Base-by-base conservation (phyloP, 2,329 filamentous ascomycete species). In the Sclerotinia glacialis region DNA sequence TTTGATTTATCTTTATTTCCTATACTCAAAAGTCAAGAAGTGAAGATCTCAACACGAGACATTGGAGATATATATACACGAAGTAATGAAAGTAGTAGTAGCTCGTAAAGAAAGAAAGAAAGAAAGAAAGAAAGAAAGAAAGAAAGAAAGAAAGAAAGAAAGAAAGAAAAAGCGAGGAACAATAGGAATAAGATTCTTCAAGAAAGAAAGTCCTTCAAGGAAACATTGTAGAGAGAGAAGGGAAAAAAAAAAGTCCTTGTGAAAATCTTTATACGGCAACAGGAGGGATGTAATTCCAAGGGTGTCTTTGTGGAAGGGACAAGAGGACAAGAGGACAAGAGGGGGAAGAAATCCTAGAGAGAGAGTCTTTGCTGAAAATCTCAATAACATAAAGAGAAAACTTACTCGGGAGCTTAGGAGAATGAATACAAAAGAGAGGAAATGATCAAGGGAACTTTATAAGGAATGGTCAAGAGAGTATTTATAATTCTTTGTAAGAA, bases 251-350 rank as follows among this genome's bases (percentile, higher is more conserved):
- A n/a, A 4, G 52, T 1, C 11, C 3, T 12, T 2, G 23, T 37
- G 5, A n/a, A 12, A 6, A 21, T 54, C 21, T 54, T 54, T 54
- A 28, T 37, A 14, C 12, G 0, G 3, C 21, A 31, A 34, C 1
- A 34, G 37, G 12, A 0, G 11, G 37, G 8, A 23, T 8, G 0
- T 1, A 11, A n/a, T 3, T 34, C n/a, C 11, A 5, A 3, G 2
- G 4, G 4, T 5, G 2, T 11, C 52, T 54, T 54, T 34, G 21
- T 54, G 5, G 7, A 21, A 37, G 6, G 34, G 6, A 37, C 34
- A 37, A 54, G 52, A 53, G 50, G 3, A 31, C 1, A 11, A 28
- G 14, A 31, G n/a, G n/a, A n/a, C n/a, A 9, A 21, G 26, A 21
- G 3, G 14, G 40, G 7, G 3, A 42, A 11, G 40, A 16, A 42